Evolutionary conservation across 208 protist species (phyloP), one percentile per base, ranked within the genome.

Genomic region (Leishmania tarentolae): DNA sequence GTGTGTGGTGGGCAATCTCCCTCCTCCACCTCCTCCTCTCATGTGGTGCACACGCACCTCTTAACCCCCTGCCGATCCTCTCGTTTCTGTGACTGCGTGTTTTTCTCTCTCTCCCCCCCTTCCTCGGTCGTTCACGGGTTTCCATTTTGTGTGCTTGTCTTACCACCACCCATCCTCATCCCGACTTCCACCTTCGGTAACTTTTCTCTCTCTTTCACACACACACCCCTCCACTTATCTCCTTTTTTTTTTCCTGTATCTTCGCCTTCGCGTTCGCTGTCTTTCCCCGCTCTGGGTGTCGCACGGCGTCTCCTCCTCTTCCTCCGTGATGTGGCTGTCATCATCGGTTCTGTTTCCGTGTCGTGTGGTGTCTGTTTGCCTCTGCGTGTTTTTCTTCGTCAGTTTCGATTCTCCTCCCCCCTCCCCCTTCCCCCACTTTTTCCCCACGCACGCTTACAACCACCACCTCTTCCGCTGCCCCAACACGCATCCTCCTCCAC

Each of bases 311-410:
- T 78, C n/a, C 56, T 59, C 52, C 17, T 77, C 37, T 44, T 73
- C 42, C 53, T 78, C 21, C 74, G 24, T 44, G 21, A 47, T 80
- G 44, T 79, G 35, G 47, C 40, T 83, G 40, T 40, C 35, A 44
- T 40, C 42, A 11, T 40, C 3, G 61, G 24, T 42, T 83, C 53
- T 53, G 78, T 86, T 37, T 68, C 73, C 52, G 5, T 83, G 46
- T 81, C 50, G 40, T 72, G 68, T 31, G 8, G 7, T 24, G 9
- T 28, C 35, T 6, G 35, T 8, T 17, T 72, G 21, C 35, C 28
- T 31, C 68, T 50, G 24, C 35, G 17, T 31, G 28, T 44, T 70
- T 42, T 40, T 8, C 7, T 42, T n/a, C 63, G 15, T 28, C 40
- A 2, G 4, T 7, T 70, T 19, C n/a, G 1, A 15, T 72, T 72